These are phyloP conservation scores for Ophiorrhiza pumila DNA, from an alignment of 257 asterid genomes.

Conservation along the genomic window DNA sequence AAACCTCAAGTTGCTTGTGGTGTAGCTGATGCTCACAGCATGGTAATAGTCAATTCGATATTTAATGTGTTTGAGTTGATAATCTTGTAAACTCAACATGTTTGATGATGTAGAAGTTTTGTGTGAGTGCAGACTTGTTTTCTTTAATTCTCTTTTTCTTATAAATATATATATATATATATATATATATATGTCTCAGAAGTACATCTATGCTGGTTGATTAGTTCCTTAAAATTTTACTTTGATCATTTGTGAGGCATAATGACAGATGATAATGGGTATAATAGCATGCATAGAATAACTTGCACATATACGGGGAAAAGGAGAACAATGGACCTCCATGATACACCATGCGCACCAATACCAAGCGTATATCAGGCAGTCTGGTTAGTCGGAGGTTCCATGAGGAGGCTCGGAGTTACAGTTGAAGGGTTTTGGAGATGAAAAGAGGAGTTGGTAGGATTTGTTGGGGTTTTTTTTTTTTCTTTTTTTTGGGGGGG, in stretches of 20 bases:
- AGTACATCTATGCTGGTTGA: not conserved
- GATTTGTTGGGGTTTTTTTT: no score
- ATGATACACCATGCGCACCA: no score
- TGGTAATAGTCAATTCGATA: slow-evolving; percentile 44
- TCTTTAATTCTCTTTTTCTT: not conserved
- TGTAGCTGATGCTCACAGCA: slow-evolving; percentile 90
- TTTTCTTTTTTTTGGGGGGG: no score
- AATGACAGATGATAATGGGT: not conserved
- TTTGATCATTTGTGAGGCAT: not conserved
- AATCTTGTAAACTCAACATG: not conserved
- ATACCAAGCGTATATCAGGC: no score
- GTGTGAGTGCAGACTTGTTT: not conserved
- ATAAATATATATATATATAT: no score
- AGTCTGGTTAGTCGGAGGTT: no score
- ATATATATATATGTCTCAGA: no score
- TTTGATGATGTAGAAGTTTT: not conserved
- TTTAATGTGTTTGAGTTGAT: not conserved
- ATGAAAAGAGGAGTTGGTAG: no score
- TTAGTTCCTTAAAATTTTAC: not conserved
- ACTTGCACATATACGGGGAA: not conserved
- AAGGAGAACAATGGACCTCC: no score
- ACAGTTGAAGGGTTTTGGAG: no score
- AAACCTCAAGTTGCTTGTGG: slow-evolving; percentile 99
- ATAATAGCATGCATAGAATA: not conserved
- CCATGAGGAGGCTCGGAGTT: no score